A percentile compares a stretch with the other conserved stretches of the same genome.
Evolutionary conservation across 805 yeast genomes (phyloP).

Genomic region (Yarrowia sp.): DNA sequence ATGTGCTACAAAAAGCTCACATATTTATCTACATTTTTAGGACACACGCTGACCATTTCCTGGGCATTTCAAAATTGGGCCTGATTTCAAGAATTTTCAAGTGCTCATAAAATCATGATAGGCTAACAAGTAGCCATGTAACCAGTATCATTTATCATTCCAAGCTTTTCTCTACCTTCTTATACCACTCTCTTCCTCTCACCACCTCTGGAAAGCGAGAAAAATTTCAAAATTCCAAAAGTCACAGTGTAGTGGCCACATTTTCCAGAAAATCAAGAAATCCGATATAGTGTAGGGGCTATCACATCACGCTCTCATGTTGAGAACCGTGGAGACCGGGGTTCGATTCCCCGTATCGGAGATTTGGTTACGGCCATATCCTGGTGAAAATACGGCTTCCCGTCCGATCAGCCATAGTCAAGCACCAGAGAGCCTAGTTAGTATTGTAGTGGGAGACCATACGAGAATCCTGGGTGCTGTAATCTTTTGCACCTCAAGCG

Average conservation of each 20-base stretch:
- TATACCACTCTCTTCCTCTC: too few relatives aligned
- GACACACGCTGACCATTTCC: too few relatives aligned
- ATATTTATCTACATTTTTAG: too few relatives aligned
- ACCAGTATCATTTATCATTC: too few relatives aligned
- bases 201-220: not conserved
- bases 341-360: constrained; percentile 40
- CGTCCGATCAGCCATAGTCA: constrained; percentile 37
- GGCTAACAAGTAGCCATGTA: too few relatives aligned
- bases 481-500: constrained; percentile 7
- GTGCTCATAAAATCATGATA: too few relatives aligned
- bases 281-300: constrained; percentile 39
- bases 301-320: constrained; percentile 38
- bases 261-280: not conserved
- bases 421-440: constrained; percentile 36
- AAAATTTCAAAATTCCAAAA: not conserved
- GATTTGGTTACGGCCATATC: constrained; percentile 25
- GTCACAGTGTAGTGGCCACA: not conserved
- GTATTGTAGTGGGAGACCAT: constrained; percentile 36
- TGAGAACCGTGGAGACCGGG: constrained; percentile 39
- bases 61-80: too few relatives aligned
- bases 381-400: constrained; percentile 36
- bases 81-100: too few relatives aligned
- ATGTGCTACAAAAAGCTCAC: fast-evolving
- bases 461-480: constrained; percentile 37
- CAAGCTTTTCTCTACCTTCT: too few relatives aligned